Percentiles rank a stretch among this genome's conserved stretches.
These are phyloP conservation scores for Amylocarpus encephaloides DNA, from an alignment of 2,329 filamentous ascomycete genomes.

Conservation along the genomic window DNA sequence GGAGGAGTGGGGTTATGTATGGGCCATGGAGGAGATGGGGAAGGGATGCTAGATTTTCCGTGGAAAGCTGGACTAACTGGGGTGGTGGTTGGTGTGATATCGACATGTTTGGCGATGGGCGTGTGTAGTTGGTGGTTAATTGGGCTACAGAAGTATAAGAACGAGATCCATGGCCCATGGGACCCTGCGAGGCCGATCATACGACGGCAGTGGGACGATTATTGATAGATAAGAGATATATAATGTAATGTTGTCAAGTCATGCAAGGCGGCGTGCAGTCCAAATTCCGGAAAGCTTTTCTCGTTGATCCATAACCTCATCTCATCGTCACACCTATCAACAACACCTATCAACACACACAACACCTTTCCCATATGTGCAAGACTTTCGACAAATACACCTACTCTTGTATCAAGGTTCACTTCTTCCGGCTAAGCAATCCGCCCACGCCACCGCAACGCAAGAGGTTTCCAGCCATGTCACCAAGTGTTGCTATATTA, in stretches of 20 bases:
- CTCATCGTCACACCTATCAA: neutral
- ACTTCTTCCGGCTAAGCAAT: conserved; percentile 5
- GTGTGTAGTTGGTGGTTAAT: conserved; percentile 98
- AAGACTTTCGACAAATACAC: neutral
- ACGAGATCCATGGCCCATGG: conserved; percentile 97
- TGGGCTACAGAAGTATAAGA: conserved; percentile 95
- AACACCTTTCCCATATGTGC: neutral
- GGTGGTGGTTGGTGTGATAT: conserved; percentile 66
- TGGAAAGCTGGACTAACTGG: conserved; percentile 46
- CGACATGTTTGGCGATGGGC: conserved; percentile 76
- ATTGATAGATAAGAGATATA: conserved; percentile 16
- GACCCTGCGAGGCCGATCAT: conserved; percentile 89
- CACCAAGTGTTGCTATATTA: conserved; percentile 1
- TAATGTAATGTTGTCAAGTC: neutral
- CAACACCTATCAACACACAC: neutral
- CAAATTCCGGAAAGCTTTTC: neutral
- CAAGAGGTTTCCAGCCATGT: conserved; percentile 2
- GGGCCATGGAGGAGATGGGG: conserved; percentile 43
- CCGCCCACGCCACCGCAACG: conserved; percentile 3
- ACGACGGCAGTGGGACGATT: conserved; percentile 44
- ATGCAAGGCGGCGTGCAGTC: neutral
- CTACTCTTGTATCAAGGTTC: conserved; percentile 3
- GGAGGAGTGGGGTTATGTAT: conserved; percentile 65
- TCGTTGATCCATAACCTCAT: neutral
- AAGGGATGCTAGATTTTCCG: conserved; percentile 43